Percentiles rank a stretch among this genome's conserved stretches.
Evolutionary conservation across 176 grass and related monocot genomes (phyloP).

Genomic region (Bromus sterilis): DNA sequence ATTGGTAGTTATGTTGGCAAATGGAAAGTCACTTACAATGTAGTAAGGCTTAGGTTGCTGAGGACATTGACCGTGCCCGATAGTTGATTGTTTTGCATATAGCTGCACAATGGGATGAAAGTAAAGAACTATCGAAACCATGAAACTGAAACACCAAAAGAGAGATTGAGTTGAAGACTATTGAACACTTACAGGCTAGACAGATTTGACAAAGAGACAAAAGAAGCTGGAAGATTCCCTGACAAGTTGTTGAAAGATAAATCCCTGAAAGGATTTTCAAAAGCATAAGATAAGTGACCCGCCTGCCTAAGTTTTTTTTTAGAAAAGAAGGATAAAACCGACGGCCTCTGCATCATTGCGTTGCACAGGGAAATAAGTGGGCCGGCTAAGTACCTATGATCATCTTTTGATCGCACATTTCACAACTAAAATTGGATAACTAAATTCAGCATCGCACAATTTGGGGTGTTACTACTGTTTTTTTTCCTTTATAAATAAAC

Average conservation of each 20-base stretch:
- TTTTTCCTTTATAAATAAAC: not conserved
- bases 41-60: constrained; percentile 57
- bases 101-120: constrained; percentile 31
- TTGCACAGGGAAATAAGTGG: no score
- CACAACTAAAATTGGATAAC: not conserved
- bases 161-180: not conserved
- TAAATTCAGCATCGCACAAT: not conserved
- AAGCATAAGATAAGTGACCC: constrained; percentile 33
- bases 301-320: no score
- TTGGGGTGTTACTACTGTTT: not conserved
- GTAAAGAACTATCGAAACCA: constrained; percentile 16
- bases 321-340: no score
- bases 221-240: constrained; percentile 66
- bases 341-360: no score
- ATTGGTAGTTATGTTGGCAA: not conserved
- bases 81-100: constrained; percentile 82
- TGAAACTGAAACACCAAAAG: constrained; percentile 14
- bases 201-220: constrained; percentile 64
- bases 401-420: not conserved
- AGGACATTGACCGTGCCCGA: constrained; percentile 65
- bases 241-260: constrained; percentile 81
- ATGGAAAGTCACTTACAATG: constrained; percentile 62
- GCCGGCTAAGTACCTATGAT: not conserved
- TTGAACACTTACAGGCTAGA: constrained; percentile 68
- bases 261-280: constrained; percentile 46